Base-by-base conservation (phyloP, 1,139 yeast species). In the Hyphopichia khmerensis region DNA sequence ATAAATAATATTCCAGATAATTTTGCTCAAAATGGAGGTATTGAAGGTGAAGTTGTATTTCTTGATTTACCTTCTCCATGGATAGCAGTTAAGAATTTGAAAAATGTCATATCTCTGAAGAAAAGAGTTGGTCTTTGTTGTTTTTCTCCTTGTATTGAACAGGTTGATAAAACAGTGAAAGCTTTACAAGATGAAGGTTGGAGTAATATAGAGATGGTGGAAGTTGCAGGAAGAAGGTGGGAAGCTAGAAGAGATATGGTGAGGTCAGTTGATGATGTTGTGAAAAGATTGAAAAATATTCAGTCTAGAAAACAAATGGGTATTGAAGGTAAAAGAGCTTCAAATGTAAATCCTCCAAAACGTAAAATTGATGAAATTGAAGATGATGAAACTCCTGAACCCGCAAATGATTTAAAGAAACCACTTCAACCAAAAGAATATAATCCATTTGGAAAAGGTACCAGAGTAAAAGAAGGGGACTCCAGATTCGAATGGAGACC, bases 121-220 rank as follows among this genome's bases (percentile, higher is more conserved):
- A 69, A 74, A 45, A 69, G 75, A 35, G 85, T 82, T 11, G 82
- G 86, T 2, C 76, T 93, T 41, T 93, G 99, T 65, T 93, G 98
- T 62, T 93, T 93, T 60, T 87, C 96, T 30, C 99, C 99, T 9
- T 95, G 99, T 64, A 88, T 95, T 42, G 99, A 95, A 64, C 99
- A 95, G 67, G 99, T 95, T 3, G 84, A 84, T 45, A 83, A 87
- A 55, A 87, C 98, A 0, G 82, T 93, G 11, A 84, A 79, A 50
- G 84, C 87, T 0, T 69, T 95, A 46, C 82, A 84, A 50, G 77
- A 72, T 30, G 65, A 82, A 40, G 96, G 96, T 1, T 95, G 97
- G 96, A 76, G 79, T n/a, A 78, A 80, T 33, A 83, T 95, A 29
- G 96, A 95, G 62, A 87, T 90, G 91, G 96, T 91, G 6, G 99